Evolutionary conservation across 352 stramenopile genomes (phyloP).

Genomic region (Pythium biforme): DNA sequence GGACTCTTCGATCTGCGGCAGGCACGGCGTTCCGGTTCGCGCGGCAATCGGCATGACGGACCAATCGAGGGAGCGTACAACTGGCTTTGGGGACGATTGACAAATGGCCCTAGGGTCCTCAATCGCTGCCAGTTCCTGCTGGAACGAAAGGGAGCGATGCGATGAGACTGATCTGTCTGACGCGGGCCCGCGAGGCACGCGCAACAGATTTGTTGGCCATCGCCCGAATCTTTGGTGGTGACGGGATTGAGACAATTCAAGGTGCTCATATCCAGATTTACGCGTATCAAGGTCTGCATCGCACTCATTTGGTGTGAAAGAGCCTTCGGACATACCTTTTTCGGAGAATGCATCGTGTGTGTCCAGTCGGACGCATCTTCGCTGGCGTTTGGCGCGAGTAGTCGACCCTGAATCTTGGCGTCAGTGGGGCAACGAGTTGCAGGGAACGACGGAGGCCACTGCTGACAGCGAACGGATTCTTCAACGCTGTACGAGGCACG

Average conservation of each 20-base stretch:
- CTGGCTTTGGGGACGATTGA: background rate
- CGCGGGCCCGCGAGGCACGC: no score
- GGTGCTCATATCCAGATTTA: background rate
- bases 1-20: conserved; percentile 7
- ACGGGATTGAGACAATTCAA: no score
- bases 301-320: no score
- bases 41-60: conserved; percentile 2
- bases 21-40: conserved; percentile 10
- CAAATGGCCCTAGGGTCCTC: background rate
- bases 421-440: background rate
- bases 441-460: no score
- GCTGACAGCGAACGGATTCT: background rate
- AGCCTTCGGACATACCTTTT: no score
- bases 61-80: no score
- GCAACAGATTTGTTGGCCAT: no score
- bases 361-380: background rate
- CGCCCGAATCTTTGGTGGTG: no score
- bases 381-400: background rate
- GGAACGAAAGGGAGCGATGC: background rate
- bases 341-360: background rate
- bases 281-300: no score
- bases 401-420: conserved; percentile 12
- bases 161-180: background rate
- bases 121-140: background rate
- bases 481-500: background rate